Percentiles rank a stretch among this genome's conserved stretches.
Evolutionary conservation across 148 eudicot species (phyloP).

Genomic region (Fagopyrum tataricum): DNA sequence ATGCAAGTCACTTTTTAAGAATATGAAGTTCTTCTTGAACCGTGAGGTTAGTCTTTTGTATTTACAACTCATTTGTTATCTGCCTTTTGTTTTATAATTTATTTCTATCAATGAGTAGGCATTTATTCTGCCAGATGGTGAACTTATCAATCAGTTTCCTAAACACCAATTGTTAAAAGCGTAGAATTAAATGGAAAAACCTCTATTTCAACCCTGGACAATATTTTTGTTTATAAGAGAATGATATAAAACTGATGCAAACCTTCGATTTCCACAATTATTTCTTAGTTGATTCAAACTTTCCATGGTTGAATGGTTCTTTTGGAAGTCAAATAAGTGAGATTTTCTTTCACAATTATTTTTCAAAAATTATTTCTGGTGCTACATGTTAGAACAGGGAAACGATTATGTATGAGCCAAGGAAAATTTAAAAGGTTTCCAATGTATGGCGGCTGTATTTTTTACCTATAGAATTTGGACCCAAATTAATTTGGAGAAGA

Average conservation of each 20-base stretch:
- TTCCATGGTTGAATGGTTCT: not conserved
- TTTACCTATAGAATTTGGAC: not conserved
- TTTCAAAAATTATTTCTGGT: not conserved
- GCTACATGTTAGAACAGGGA: not conserved
- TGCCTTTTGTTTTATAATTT: not conserved
- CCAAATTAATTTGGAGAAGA: not conserved
- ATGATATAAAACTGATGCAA: not conserved
- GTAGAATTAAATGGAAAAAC: not conserved
- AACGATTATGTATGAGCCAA: not conserved
- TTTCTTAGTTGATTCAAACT: not conserved
- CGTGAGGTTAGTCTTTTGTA: conserved; percentile 66
- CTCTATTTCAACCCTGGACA: not conserved
- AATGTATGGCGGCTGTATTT: not conserved
- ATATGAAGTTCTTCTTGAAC: conserved; percentile 72
- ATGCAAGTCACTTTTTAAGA: conserved; percentile 71
- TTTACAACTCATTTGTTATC: not conserved
- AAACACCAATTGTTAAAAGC: not conserved
- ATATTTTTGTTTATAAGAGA: not conserved
- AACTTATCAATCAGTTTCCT: not conserved
- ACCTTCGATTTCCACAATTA: not conserved
- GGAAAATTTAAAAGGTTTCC: not conserved
- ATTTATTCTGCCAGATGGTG: not conserved
- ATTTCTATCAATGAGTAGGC: not conserved
- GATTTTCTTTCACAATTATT: not conserved
- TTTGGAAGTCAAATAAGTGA: not conserved